Conservation (phyloP, 2,329 filamentous ascomycete species). For the Aspergillus floridensis region DNA sequence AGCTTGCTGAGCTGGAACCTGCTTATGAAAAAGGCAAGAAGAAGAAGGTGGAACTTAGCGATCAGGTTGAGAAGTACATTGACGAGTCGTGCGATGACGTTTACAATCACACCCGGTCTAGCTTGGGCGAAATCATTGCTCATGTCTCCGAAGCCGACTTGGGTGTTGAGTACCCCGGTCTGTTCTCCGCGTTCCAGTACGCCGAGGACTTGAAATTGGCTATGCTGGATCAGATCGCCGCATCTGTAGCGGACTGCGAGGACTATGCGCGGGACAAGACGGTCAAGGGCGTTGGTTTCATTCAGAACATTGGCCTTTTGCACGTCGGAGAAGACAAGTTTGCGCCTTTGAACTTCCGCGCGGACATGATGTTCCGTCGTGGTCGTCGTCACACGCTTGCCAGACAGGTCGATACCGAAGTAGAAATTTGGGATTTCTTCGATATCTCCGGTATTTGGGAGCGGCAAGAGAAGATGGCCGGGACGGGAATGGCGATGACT, state of each 20-base stretch:
- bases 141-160: constrained; percentile 74
- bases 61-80: constrained; percentile 76
- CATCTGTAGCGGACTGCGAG: constrained; percentile 76
- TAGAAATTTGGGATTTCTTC: constrained; percentile 91
- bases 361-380: constrained; percentile 90
- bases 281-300: constrained; percentile 75
- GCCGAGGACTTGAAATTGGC: constrained; percentile 89
- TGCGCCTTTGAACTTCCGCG: constrained; percentile 78
- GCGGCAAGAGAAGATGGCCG: constrained; percentile 88
- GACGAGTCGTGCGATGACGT: constrained; percentile 82
- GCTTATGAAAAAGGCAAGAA: constrained; percentile 80
- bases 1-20: constrained; percentile 80
- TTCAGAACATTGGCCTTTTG: constrained; percentile 82
- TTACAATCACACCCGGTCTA: constrained; percentile 76
- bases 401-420: constrained; percentile 79
- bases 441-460: constrained; percentile 81
- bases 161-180: constrained; percentile 79
- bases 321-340: constrained; percentile 83
- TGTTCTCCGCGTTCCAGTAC: constrained; percentile 83
- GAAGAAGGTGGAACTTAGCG: constrained; percentile 73
- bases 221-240: constrained; percentile 84
- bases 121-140: constrained; percentile 71
- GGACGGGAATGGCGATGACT: constrained; percentile 91
- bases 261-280: constrained; percentile 78
- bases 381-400: constrained; percentile 72